Percentiles rank a stretch among this genome's conserved stretches.
Evolutionary conservation across 2,329 filamentous ascomycete species (phyloP).

Genomic region (Hypoxylon sp.): DNA sequence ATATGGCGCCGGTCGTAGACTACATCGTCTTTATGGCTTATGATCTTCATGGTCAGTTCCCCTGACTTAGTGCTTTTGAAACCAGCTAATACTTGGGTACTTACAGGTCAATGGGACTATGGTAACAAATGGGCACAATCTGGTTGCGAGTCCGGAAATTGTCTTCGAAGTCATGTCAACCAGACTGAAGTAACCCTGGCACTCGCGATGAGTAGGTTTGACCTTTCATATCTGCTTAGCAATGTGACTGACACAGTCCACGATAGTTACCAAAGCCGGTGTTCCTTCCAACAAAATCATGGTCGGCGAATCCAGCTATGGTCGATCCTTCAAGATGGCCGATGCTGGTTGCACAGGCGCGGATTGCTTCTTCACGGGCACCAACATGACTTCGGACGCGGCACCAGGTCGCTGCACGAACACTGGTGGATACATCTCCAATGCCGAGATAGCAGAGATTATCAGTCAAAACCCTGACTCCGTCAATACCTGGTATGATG

Average conservation of each 20-base stretch:
- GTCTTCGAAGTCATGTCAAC: slow-evolving; percentile 44
- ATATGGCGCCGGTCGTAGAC: slow-evolving; percentile 40
- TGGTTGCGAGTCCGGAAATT: slow-evolving; percentile 46
- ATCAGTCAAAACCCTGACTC: slow-evolving; percentile 17
- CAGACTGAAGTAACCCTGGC: too few relatives aligned
- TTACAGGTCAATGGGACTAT: slow-evolving; percentile 47
- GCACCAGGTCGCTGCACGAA: slow-evolving; percentile 48
- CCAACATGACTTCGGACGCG: slow-evolving; percentile 40
- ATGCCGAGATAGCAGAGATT: slow-evolving; percentile 51
- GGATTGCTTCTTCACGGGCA: slow-evolving; percentile 47
- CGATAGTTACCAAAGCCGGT: slow-evolving; percentile 46
- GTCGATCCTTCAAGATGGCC: slow-evolving; percentile 48
- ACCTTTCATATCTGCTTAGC: too few relatives aligned
- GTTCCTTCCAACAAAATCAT: slow-evolving; percentile 46
- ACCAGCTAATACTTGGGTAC: too few relatives aligned
- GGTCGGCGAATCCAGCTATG: slow-evolving; percentile 49
- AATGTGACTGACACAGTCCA: too few relatives aligned
- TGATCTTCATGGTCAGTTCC: slow-evolving; percentile 46
- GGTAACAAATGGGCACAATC: slow-evolving; percentile 41
- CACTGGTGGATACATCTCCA: slow-evolving; percentile 50
- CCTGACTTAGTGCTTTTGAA: too few relatives aligned
- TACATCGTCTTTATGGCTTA: slow-evolving; percentile 52
- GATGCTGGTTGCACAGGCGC: slow-evolving; percentile 43
- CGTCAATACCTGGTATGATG: slow-evolving; percentile 26
- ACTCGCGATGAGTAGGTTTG: too few relatives aligned